phyloP scores from a whole-genome alignment of 371 early-diverging fungal species.

The Mucor lusitanicus region DNA sequence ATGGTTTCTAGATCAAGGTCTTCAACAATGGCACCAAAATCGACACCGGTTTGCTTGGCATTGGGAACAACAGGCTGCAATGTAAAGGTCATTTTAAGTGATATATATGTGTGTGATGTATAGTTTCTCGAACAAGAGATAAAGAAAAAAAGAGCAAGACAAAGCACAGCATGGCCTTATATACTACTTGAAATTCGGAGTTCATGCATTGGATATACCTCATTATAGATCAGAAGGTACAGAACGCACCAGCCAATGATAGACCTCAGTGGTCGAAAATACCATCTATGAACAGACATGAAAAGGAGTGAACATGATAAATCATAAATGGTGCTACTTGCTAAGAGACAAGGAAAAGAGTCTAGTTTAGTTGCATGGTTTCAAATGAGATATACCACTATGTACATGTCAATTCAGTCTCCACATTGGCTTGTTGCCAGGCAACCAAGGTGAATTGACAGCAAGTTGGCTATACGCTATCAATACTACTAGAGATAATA shows the following conservation, averaged over 20 bases:
- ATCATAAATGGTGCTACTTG: not conserved
- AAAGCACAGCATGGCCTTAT: not conserved
- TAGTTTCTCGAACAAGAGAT: not conserved
- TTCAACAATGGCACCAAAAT: slow-evolving; percentile 44
- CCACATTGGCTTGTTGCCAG: too few relatives aligned
- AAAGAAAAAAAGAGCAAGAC: not conserved
- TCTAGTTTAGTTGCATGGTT: too few relatives aligned
- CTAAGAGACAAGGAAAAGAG: not conserved
- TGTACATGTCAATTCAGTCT: too few relatives aligned
- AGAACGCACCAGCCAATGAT: not conserved
- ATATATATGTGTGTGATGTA: not conserved
- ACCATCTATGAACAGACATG: not conserved
- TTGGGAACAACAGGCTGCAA: slow-evolving; percentile 40
- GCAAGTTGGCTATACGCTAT: too few relatives aligned
- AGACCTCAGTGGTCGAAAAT: not conserved
- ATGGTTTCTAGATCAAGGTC: slow-evolving; percentile 48
- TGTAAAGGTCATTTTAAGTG: slow-evolving; percentile 40
- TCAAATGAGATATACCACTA: too few relatives aligned
- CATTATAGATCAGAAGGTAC: not conserved
- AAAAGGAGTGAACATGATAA: not conserved
- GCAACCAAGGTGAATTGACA: too few relatives aligned
- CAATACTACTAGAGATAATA: too few relatives aligned
- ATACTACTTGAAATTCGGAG: not conserved
- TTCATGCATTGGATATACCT: not conserved
- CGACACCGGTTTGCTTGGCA: slow-evolving; percentile 44